These are phyloP conservation scores for Andrographis paniculata DNA, from an alignment of 305 asterid genomes.

Conservation along the genomic window DNA sequence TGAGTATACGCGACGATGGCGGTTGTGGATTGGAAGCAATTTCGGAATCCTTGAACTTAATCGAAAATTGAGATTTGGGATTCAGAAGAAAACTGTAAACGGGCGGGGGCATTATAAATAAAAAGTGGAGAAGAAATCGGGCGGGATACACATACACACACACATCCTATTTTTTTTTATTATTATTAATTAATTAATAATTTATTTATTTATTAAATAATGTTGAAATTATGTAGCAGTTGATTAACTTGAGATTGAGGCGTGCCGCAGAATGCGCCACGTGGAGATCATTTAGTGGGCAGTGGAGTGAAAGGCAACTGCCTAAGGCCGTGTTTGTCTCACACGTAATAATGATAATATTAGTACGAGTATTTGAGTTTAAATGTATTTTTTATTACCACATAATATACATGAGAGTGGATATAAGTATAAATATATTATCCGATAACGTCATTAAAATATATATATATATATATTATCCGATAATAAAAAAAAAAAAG, in stretches of 20 bases:
- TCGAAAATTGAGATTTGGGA: not conserved
- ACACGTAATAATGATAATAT: too few species aligned
- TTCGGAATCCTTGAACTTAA: not conserved
- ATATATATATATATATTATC: too few species aligned
- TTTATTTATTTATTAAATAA: too few species aligned
- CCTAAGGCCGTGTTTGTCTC: too few species aligned
- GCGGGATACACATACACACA: not conserved
- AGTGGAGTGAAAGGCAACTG: too few species aligned
- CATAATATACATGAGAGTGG: too few species aligned
- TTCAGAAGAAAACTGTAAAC: not conserved
- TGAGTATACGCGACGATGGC: not conserved
- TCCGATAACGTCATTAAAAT: too few species aligned
- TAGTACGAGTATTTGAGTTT: too few species aligned
- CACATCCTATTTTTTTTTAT: not conserved
- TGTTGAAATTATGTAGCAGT: too few species aligned
- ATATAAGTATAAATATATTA: too few species aligned
- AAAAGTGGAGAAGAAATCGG: not conserved
- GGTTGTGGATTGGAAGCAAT: not conserved
- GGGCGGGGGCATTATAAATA: not conserved
- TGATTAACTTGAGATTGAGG: not conserved
- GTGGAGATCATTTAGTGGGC: not conserved
- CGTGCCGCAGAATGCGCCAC: not conserved
- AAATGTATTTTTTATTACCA: too few species aligned
- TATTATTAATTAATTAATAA: not conserved
- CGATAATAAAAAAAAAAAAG: too few species aligned